Base-by-base conservation (phyloP, 805 yeast species). In the Saturnispora ahearnii region DNA sequence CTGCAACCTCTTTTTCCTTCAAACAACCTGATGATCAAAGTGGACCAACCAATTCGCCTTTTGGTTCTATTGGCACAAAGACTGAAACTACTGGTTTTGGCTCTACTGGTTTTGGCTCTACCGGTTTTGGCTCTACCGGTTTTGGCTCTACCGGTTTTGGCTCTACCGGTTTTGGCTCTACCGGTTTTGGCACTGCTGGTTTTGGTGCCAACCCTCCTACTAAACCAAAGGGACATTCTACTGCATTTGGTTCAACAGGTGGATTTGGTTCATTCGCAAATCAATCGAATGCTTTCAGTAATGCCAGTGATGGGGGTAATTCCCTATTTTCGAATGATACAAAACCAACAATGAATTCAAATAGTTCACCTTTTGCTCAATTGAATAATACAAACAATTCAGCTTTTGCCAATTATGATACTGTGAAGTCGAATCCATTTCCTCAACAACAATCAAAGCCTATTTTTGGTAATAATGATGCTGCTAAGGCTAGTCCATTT, bases 101-200 rank as follows among this genome's bases (percentile, higher is more conserved):
- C 6, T 26, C 38, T n/a, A 26, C 45, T 10, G 40, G 32, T 7
- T 37, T 37, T 36, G 49, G 52, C 18, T 3, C 29, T 11, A 12
- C 34, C 21, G 55, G 51, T 30, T 59, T 56, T 45, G 62, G 57
- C 6, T 30, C 42, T 13, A 45, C 56, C 18, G 51, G 51, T 7
- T 50, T 55, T 36, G 58, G 55, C 5, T 46, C 43, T n/a, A 10
- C 28, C 4, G 41, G 44, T 10, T 40, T 46, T 31, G 34, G 49
- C 10, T 30, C 41, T 13, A 24, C 49, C 6, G 42, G 37, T 3
- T 40, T 40, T 40, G 50, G 53, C 9, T 10, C 32, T 18, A 10
- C 32, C 18, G 55, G 51, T 29, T 59, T 56, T 46, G 61, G 56
- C 8, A 29, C 41, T n/a, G 43, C 57, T 28, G 52, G 51, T 10